Conservation (phyloP, 202 grass and related monocot species). For the Schoenoplectus triqueter region DNA sequence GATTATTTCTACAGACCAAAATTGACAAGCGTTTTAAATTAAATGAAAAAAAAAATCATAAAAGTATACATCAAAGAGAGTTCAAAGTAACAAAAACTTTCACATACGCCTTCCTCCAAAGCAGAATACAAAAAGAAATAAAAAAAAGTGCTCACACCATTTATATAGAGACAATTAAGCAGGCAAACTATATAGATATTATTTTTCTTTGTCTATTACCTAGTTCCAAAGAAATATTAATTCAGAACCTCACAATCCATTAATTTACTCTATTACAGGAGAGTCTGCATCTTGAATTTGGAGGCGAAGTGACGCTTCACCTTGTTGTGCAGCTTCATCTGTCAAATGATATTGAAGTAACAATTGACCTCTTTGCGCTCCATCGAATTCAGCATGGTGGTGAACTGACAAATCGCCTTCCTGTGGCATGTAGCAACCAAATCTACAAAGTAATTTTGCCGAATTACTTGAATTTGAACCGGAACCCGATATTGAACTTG, state of each 20-base stretch:
- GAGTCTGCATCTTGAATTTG: conserved; percentile 9
- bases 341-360: conserved; percentile 5
- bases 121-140: not conserved
- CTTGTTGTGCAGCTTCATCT: conserved; percentile 24
- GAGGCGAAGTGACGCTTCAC: conserved; percentile 14
- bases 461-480: conserved; percentile 31
- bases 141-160: not conserved
- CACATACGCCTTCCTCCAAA: not conserved
- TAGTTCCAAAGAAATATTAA: not conserved
- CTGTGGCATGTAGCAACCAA: not conserved
- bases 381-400: conserved; percentile 17
- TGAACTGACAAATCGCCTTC: not conserved
- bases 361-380: conserved; percentile 1
- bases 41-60: not conserved
- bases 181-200: not conserved
- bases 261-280: not conserved
- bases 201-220: not conserved
- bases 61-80: not conserved
- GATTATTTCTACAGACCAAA: too few relatives aligned
- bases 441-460: conserved; percentile 9
- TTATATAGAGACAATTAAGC: not conserved
- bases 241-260: conserved; percentile 13
- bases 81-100: not conserved
- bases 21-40: too few relatives aligned
- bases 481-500: conserved; percentile 8